phyloP scores from a whole-genome alignment of 169 alveolate genomes.

The Babesia microti region DNA sequence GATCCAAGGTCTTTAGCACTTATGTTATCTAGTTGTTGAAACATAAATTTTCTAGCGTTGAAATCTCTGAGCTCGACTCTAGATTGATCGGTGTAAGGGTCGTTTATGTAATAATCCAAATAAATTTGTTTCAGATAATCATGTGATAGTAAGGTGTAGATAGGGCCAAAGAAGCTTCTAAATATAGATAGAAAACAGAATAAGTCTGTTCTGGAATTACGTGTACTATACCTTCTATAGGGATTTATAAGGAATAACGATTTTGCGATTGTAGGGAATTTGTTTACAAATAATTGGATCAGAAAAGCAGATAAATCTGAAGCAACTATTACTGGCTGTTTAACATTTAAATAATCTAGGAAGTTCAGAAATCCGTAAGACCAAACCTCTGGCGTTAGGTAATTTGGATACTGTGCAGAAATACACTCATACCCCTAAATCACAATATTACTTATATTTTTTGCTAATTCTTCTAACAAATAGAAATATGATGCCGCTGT shows the following conservation, averaged over 20 bases:
- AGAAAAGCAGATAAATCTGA: conserved; percentile 60
- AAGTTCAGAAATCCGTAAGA: conserved; percentile 51
- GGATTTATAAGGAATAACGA: conserved; percentile 51
- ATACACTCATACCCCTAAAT: conserved; percentile 52
- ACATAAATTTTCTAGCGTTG: conserved; percentile 59
- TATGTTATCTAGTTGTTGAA: conserved; percentile 54
- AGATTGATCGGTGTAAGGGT: conserved; percentile 6
- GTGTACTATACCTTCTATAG: conserved; percentile 38
- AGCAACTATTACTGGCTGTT: conserved; percentile 57
- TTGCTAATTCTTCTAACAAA: conserved; percentile 33
- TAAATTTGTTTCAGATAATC: conserved; percentile 41
- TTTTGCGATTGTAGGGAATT: conserved; percentile 44
- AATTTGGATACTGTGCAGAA: conserved; percentile 63
- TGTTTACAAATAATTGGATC: conserved; percentile 53
- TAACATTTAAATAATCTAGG: conserved; percentile 49
- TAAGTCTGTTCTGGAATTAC: conserved; percentile 41
- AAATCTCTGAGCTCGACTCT: conserved; percentile 43
- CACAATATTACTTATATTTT: conserved; percentile 9
- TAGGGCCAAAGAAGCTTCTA: conserved; percentile 48
- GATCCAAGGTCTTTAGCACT: conserved; percentile 56
- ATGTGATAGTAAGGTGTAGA: conserved; percentile 54
- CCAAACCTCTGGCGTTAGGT: conserved; percentile 55
- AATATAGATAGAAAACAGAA: conserved; percentile 52
- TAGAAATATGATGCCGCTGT: conserved; percentile 66
- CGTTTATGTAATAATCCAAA: conserved; percentile 47